A percentile compares a stretch with the other conserved stretches of the same genome.
These are phyloP conservation scores for Bertia moriformis DNA, from an alignment of 2,329 filamentous ascomycete genomes.

Conservation along the genomic window DNA sequence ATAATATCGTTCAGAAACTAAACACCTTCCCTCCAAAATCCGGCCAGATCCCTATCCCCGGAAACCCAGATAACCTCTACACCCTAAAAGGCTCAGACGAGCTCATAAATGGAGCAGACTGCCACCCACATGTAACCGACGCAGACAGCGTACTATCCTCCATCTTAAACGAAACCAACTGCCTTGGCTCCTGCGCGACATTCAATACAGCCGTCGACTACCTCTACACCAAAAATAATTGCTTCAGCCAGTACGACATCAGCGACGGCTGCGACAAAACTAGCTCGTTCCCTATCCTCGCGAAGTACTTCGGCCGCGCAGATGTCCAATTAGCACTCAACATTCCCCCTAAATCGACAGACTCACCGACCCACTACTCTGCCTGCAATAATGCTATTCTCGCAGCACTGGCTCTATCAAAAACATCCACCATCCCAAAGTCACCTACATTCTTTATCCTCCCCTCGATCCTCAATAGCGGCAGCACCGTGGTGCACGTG, in stretches of 20 bases:
- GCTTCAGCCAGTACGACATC: background rate
- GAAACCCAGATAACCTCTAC: slow-evolving; percentile 12
- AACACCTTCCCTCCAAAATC: slow-evolving; percentile 12
- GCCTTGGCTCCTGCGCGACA: slow-evolving; percentile 17
- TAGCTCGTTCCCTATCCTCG: slow-evolving; percentile 9
- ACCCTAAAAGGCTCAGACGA: slow-evolving; percentile 7
- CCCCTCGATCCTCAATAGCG: background rate
- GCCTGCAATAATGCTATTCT: background rate
- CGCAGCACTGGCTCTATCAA: background rate
- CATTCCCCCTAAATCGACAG: slow-evolving; percentile 4
- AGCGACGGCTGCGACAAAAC: slow-evolving; percentile 2
- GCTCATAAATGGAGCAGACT: background rate
- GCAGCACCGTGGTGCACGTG: slow-evolving; percentile 15
- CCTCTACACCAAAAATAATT: slow-evolving; percentile 3
- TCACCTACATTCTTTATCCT: background rate
- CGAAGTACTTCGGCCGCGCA: slow-evolving; percentile 14
- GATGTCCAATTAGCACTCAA: slow-evolving; percentile 17
- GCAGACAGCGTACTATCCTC: slow-evolving; percentile 10
- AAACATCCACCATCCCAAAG: background rate
- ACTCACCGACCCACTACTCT: background rate
- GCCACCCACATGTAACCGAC: slow-evolving; percentile 7
- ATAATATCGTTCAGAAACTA: slow-evolving; percentile 11
- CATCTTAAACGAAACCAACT: slow-evolving; percentile 16
- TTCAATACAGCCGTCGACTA: slow-evolving; percentile 17
- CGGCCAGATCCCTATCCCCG: slow-evolving; percentile 14